These are phyloP conservation scores for Xylaria longipes DNA, from an alignment of 495 filamentous ascomycete species.

Conservation along the genomic window DNA sequence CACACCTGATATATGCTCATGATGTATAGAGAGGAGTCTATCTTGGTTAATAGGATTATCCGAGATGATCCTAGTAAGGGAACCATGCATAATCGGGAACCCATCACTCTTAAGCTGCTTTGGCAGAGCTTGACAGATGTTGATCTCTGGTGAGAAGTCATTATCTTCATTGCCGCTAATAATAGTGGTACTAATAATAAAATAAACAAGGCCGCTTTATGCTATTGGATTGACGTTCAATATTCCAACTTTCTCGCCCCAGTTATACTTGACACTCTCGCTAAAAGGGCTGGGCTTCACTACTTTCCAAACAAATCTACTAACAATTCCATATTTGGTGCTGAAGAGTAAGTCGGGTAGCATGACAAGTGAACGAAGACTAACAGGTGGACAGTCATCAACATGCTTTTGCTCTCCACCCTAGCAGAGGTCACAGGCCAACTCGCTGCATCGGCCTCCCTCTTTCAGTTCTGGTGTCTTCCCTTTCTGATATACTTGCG, in stretches of 20 bases:
- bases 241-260: conserved; percentile 63
- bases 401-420: conserved; percentile 58
- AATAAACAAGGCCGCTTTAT: conserved; percentile 62
- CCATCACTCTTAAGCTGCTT: conserved; percentile 64
- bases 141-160: conserved; percentile 65
- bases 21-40: conserved; percentile 61
- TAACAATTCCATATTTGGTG: conserved; percentile 48
- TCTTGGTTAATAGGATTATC: conserved; percentile 76
- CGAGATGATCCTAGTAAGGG: conserved; percentile 75
- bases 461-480: conserved; percentile 61
- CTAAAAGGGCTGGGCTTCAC: conserved; percentile 69
- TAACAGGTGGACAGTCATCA: conserved; percentile 41
- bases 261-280: conserved; percentile 69
- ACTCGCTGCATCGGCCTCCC: conserved; percentile 53
- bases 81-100: conserved; percentile 66
- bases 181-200: conserved; percentile 12
- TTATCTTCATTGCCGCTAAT: background rate
- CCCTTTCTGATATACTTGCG: conserved; percentile 64
- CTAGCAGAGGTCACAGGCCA: conserved; percentile 56
- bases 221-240: conserved; percentile 67
- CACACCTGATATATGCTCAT: conserved; percentile 10
- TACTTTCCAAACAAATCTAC: conserved; percentile 70
- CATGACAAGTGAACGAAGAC: background rate
- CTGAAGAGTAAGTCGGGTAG: conserved; percentile 41
- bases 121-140: conserved; percentile 70